A percentile compares a stretch with the other conserved stretches of the same genome.
Conservation (phyloP, 2,329 filamentous ascomycete genomes). For the Teratosphaeria epicoccoides region DNA sequence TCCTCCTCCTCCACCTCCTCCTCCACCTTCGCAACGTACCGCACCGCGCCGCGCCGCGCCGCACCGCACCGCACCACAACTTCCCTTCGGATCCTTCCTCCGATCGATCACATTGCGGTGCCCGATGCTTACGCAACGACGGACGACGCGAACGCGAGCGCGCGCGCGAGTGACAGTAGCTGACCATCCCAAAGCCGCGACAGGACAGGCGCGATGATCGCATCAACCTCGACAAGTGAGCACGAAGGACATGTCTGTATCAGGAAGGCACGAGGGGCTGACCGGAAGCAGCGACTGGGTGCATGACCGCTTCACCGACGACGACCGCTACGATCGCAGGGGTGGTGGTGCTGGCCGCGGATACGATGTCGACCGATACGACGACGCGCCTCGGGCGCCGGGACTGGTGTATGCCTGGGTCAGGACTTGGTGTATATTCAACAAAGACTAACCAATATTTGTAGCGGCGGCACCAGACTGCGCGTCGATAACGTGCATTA, state of each 20-base stretch:
- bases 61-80: neutral
- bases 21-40: slow-evolving; percentile 15
- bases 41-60: neutral
- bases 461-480: slow-evolving; percentile 44
- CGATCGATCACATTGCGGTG: slow-evolving; percentile 11
- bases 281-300: slow-evolving; percentile 66
- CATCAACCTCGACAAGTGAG: slow-evolving; percentile 57
- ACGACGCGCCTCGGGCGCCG: slow-evolving; percentile 7
- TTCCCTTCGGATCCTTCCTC: slow-evolving; percentile 7
- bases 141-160: slow-evolving; percentile 11
- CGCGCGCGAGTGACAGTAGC: slow-evolving; percentile 16
- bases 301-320: slow-evolving; percentile 40
- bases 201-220: slow-evolving; percentile 24
- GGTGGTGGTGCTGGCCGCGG: neutral
- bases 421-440: slow-evolving; percentile 9
- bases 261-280: slow-evolving; percentile 8
- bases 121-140: slow-evolving; percentile 11
- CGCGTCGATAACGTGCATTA: slow-evolving; percentile 88
- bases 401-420: slow-evolving; percentile 12
- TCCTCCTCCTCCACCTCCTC: neutral
- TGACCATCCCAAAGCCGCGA: slow-evolving; percentile 19
- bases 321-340: slow-evolving; percentile 1
- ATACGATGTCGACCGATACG: neutral
- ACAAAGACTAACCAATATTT: neutral
- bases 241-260: neutral